Conservation (phyloP, 2,329 filamentous ascomycete genomes). For the Madurella fahalii region DNA sequence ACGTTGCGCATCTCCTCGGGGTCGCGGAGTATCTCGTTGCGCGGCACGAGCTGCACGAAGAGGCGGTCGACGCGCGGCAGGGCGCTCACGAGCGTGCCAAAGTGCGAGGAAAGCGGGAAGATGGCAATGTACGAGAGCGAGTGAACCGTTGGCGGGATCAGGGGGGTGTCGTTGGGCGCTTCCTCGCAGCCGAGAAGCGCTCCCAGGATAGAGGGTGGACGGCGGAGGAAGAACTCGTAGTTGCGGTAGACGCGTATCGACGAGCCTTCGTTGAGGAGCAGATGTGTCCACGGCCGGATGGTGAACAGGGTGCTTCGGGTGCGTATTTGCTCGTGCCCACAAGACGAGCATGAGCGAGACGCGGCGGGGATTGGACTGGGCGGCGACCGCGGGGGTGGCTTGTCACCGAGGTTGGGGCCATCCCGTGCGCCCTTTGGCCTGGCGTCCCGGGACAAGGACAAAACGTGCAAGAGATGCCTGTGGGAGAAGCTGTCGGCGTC, state of each 20-base stretch:
- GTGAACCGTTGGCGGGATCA: constrained; percentile 41
- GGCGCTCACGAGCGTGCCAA: constrained; percentile 44
- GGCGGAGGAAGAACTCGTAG: constrained; percentile 66
- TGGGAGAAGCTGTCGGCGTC: constrained; percentile 60
- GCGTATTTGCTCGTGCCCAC: background rate
- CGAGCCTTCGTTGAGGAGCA: constrained; percentile 71
- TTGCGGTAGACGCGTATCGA: constrained; percentile 66
- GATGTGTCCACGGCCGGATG: constrained; percentile 59
- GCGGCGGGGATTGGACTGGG: background rate
- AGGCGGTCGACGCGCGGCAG: constrained; percentile 50
- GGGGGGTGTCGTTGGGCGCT: constrained; percentile 33
- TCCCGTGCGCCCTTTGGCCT: background rate
- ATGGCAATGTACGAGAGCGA: constrained; percentile 59
- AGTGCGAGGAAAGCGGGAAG: constrained; percentile 62
- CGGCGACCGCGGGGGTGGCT: background rate
- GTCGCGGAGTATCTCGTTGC: constrained; percentile 34
- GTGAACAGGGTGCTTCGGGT: constrained; percentile 46
- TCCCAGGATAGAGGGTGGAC: constrained; percentile 58
- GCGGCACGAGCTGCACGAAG: constrained; percentile 48
- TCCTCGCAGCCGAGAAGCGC: constrained; percentile 44
- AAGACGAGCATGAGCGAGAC: background rate
- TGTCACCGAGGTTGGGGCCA: background rate
- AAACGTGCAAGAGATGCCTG: constrained; percentile 54
- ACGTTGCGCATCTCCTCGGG: constrained; percentile 37
- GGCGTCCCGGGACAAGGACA: constrained; percentile 42